A percentile compares a stretch with the other conserved stretches of the same genome.
Evolutionary conservation across 176 grass and related monocot species (phyloP).

Genomic region (Lolium rigidum): DNA sequence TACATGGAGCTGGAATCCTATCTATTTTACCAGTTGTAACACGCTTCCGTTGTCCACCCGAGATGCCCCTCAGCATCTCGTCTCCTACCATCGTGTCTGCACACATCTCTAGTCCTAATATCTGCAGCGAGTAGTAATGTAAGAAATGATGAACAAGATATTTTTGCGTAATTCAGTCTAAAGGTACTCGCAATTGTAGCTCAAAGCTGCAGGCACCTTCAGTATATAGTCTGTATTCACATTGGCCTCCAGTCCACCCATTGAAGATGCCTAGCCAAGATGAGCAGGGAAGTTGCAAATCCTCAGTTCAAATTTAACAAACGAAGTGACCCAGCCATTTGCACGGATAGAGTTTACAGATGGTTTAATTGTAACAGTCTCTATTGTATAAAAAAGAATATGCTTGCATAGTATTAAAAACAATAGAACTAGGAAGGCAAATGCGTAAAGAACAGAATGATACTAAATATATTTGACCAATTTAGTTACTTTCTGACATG

Average conservation of each 20-base stretch:
- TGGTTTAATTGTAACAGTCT: too few species aligned
- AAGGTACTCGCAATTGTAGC: neutral
- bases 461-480: too few species aligned
- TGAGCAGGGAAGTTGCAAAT: neutral
- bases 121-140: conserved; percentile 42
- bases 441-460: too few species aligned
- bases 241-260: conserved; percentile 67
- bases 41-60: conserved; percentile 84
- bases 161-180: neutral
- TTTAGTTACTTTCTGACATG: too few species aligned
- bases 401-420: too few species aligned
- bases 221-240: conserved; percentile 81
- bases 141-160: conserved; percentile 21
- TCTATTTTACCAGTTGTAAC: conserved; percentile 75
- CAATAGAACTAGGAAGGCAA: too few species aligned
- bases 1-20: neutral
- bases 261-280: conserved; percentile 58
- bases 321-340: too few species aligned
- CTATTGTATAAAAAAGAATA: too few species aligned
- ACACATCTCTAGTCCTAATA: conserved; percentile 81
- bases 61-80: conserved; percentile 88
- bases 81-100: conserved; percentile 92
- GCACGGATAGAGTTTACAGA: too few species aligned
- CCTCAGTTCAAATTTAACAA: neutral
- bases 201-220: conserved; percentile 60